Conservation (phyloP, 1,284 basidiomycete species). For the Tilletia caries region DNA sequence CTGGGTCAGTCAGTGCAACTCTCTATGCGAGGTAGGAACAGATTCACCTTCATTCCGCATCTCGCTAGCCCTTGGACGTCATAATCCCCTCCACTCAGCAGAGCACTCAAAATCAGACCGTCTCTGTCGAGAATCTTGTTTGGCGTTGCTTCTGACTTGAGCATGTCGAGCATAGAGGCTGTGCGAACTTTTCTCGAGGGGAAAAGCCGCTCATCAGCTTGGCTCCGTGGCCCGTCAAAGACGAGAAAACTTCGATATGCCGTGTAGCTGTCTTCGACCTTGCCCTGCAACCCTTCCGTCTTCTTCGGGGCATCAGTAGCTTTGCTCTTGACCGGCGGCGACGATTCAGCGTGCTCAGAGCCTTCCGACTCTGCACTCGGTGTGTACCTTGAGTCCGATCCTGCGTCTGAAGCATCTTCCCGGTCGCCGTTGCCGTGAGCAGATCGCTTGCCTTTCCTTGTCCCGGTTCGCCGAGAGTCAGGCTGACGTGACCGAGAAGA, state of each 20-base stretch:
- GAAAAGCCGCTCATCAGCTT: conserved; percentile 57
- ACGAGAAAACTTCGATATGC: conserved; percentile 61
- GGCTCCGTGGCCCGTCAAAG: conserved; percentile 67
- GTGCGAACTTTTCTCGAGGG: conserved; percentile 58
- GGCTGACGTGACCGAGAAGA: neutral
- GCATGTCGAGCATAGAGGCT: conserved; percentile 64
- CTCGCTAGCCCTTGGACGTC: conserved; percentile 55
- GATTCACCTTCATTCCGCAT: conserved; percentile 35
- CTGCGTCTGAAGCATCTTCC: conserved; percentile 13
- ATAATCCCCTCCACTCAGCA: conserved; percentile 88
- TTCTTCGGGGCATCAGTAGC: neutral
- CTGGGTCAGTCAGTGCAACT: neutral
- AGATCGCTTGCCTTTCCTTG: neutral
- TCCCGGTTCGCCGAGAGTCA: neutral
- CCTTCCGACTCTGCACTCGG: neutral
- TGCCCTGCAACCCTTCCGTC: conserved; percentile 16
- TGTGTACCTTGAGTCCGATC: conserved; percentile 12
- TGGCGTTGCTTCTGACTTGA: conserved; percentile 59
- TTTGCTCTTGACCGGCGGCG: conserved; percentile 23
- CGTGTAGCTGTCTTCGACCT: conserved; percentile 59
- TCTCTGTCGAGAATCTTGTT: conserved; percentile 62
- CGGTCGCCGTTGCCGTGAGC: conserved; percentile 5
- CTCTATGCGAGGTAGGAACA: neutral
- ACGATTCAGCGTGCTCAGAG: conserved; percentile 33
- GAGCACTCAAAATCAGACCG: conserved; percentile 77